phyloP scores from a whole-genome alignment of 441 rosid genomes.

The Theobroma grandiflorum region DNA sequence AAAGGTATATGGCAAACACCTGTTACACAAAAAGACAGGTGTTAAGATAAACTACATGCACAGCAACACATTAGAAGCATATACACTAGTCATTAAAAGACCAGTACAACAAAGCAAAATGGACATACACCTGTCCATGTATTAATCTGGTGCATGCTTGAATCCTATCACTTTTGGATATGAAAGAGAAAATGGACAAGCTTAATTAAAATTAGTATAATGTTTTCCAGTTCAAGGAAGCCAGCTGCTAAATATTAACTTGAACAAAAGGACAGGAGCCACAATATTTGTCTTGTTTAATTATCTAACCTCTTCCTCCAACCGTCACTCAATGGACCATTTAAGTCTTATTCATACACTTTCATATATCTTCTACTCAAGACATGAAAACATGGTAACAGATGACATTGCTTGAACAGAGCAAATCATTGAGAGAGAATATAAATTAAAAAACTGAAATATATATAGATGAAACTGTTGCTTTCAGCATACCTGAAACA shows the following conservation, averaged over 20 bases:
- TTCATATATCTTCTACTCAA: constrained; percentile 2
- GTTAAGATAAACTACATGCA: too few species aligned
- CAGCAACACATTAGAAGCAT: too few species aligned
- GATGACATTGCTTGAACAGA: neutral
- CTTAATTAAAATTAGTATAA: neutral
- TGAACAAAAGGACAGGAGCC: neutral
- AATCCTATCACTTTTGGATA: neutral
- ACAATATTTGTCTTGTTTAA: neutral
- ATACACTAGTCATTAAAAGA: too few species aligned
- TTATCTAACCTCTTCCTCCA: neutral
- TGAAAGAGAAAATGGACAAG: neutral
- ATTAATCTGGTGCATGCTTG: too few species aligned
- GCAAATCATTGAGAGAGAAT: neutral
- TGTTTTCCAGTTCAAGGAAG: neutral
- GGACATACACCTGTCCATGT: too few species aligned
- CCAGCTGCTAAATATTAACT: neutral
- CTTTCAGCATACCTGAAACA: constrained; percentile 81
- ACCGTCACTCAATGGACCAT: neutral
- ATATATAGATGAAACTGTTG: neutral
- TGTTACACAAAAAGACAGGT: too few species aligned
- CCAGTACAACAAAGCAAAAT: too few species aligned
- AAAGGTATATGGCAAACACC: too few species aligned
- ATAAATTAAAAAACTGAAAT: constrained; percentile 3
- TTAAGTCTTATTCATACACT: neutral
- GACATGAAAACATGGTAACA: neutral